Conservation (phyloP, 2,329 filamentous ascomycete species). For the Penicillium sp. region DNA sequence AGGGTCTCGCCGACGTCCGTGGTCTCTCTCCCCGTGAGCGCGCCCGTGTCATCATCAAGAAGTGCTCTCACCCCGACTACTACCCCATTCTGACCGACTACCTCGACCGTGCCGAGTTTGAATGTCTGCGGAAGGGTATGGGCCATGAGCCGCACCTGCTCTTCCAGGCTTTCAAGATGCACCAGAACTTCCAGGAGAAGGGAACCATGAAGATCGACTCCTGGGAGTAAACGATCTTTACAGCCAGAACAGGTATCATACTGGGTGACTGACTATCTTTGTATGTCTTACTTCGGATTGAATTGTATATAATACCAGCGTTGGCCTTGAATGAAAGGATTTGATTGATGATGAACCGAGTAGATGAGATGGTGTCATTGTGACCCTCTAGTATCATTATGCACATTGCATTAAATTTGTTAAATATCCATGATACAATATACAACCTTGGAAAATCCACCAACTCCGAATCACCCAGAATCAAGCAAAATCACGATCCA, state of each 20-base stretch:
- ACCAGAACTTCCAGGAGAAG: conserved; percentile 72
- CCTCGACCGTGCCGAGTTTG: conserved; percentile 77
- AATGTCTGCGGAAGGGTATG: conserved; percentile 80
- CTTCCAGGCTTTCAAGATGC: conserved; percentile 84
- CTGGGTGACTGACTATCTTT: no score
- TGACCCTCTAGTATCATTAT: no score
- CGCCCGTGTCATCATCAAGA: conserved; percentile 76
- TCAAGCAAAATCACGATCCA: conserved; percentile 20
- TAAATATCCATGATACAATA: no score
- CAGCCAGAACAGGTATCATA: no score
- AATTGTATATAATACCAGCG: conserved; percentile 3
- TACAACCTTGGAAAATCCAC: background rate
- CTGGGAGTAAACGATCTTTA: conserved; percentile 46
- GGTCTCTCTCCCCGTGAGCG: conserved; percentile 74
- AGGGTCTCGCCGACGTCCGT: conserved; percentile 75
- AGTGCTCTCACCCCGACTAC: conserved; percentile 82
- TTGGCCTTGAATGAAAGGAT: no score
- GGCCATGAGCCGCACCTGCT: conserved; percentile 84
- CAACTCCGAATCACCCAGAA: conserved; percentile 27
- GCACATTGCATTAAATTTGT: no score
- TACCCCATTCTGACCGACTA: conserved; percentile 75
- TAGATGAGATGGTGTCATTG: no score
- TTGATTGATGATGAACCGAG: no score
- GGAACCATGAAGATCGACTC: conserved; percentile 81
- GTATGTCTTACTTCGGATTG: no score